Evolutionary conservation across 306 rosid species (phyloP).

Genomic region (Quillaja saponaria): DNA sequence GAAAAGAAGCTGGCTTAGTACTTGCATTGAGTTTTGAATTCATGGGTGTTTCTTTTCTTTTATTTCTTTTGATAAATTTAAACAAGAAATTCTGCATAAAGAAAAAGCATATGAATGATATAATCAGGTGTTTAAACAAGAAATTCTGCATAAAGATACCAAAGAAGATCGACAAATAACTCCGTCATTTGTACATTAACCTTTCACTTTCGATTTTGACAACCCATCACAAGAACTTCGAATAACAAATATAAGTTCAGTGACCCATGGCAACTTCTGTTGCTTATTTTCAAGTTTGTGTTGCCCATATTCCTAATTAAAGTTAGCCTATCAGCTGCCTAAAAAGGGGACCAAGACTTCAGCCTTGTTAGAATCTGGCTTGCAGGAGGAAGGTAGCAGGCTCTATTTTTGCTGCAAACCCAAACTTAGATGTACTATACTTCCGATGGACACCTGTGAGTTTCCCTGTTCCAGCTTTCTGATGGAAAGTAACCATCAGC

Average conservation of each 20-base stretch:
- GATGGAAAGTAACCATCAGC: constrained; percentile 75
- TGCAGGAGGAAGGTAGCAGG: constrained; percentile 52
- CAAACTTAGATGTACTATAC: constrained; percentile 64
- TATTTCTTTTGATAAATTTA: too few relatives aligned
- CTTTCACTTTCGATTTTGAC: too few relatives aligned
- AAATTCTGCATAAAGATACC: too few relatives aligned
- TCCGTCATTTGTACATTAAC: too few relatives aligned
- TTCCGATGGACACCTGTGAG: constrained; percentile 49
- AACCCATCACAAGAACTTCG: too few relatives aligned
- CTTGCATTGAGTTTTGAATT: too few relatives aligned
- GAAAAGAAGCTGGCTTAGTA: too few relatives aligned
- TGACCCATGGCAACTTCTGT: constrained; percentile 33
- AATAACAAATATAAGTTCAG: background rate
- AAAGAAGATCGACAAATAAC: too few relatives aligned
- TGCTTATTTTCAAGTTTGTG: constrained; percentile 26
- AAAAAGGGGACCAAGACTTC: background rate
- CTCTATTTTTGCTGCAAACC: constrained; percentile 61
- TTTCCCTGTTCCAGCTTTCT: constrained; percentile 57
- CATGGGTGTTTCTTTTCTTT: too few relatives aligned
- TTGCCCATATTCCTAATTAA: background rate
- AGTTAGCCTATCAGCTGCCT: background rate
- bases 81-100: too few relatives aligned
- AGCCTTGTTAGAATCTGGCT: background rate
- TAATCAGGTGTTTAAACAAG: too few relatives aligned
- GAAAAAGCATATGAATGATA: too few relatives aligned